phyloP scores from a whole-genome alignment of 2,329 filamentous ascomycete genomes.

The Trichoderma sp. region DNA sequence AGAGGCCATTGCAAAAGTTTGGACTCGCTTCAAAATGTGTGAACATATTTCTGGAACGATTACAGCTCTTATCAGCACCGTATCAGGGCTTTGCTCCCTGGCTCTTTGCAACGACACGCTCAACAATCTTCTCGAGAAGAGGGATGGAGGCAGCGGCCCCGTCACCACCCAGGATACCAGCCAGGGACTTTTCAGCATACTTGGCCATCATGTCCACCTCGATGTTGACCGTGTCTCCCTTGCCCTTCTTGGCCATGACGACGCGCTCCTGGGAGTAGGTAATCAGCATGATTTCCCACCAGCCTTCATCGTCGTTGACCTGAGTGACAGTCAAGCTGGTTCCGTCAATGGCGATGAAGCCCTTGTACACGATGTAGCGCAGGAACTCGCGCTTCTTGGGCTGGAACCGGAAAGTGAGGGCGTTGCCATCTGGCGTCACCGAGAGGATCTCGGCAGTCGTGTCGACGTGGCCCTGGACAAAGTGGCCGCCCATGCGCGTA shows the following conservation, averaged over 20 bases:
- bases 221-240: slow-evolving; percentile 83
- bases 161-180: slow-evolving; percentile 63
- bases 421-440: slow-evolving; percentile 82
- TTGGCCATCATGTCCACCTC: slow-evolving; percentile 89
- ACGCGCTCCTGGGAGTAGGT: slow-evolving; percentile 94
- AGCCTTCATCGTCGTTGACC: slow-evolving; percentile 76
- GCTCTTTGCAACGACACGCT: slow-evolving; percentile 71
- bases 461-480: slow-evolving; percentile 97
- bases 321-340: slow-evolving; percentile 90
- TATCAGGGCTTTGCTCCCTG: slow-evolving; percentile 35
- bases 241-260: slow-evolving; percentile 75
- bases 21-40: not conserved
- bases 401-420: slow-evolving; percentile 80
- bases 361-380: slow-evolving; percentile 92
- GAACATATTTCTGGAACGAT: slow-evolving; percentile 8
- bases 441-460: slow-evolving; percentile 76
- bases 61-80: not conserved
- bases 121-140: slow-evolving; percentile 71
- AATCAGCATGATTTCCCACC: slow-evolving; percentile 98
- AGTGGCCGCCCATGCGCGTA: slow-evolving; percentile 97
- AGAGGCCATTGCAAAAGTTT: slow-evolving; percentile 29
- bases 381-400: slow-evolving; percentile 71
- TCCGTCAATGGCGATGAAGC: slow-evolving; percentile 90
- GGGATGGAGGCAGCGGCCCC: slow-evolving; percentile 55
- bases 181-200: slow-evolving; percentile 87